Conservation (phyloP, 352 stramenopile genomes). For the Achlya hypogyna region DNA sequence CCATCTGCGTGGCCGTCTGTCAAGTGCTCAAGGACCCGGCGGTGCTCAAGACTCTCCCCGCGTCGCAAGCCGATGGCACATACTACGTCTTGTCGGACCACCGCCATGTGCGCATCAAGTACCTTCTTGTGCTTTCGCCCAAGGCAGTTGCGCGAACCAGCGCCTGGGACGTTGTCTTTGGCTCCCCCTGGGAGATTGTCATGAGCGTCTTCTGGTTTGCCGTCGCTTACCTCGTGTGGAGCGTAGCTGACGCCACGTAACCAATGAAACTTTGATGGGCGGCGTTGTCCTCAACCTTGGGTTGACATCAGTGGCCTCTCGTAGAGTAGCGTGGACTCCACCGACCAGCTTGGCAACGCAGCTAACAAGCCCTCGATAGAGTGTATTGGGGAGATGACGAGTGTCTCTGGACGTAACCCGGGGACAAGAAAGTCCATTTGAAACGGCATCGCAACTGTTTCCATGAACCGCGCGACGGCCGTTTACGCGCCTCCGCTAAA, state of each 20-base stretch:
- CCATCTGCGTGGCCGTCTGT: constrained; percentile 14
- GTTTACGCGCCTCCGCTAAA: background rate
- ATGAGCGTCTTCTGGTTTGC: constrained; percentile 1
- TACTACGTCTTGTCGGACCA: constrained; percentile 9
- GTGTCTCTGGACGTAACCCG: too few species aligned
- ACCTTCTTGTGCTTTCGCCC: constrained; percentile 7
- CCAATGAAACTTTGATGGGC: too few species aligned
- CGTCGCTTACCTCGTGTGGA: background rate
- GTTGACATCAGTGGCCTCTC: too few species aligned
- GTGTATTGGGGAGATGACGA: too few species aligned
- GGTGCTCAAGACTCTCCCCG: background rate
- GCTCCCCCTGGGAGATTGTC: background rate
- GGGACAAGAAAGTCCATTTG: too few species aligned
- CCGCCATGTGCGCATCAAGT: constrained; percentile 1
- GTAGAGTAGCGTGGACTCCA: too few species aligned
- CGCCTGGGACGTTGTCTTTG: background rate
- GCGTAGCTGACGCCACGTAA: background rate
- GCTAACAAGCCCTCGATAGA: too few species aligned
- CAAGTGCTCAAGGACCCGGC: background rate
- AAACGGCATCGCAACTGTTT: background rate
- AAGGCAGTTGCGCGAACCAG: background rate
- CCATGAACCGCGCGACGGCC: background rate
- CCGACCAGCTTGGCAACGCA: too few species aligned
- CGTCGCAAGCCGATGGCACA: background rate
- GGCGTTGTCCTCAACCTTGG: too few species aligned